Conservation (phyloP, 176 grass and related monocot genomes). For the Cenchrus fungigraminus region DNA sequence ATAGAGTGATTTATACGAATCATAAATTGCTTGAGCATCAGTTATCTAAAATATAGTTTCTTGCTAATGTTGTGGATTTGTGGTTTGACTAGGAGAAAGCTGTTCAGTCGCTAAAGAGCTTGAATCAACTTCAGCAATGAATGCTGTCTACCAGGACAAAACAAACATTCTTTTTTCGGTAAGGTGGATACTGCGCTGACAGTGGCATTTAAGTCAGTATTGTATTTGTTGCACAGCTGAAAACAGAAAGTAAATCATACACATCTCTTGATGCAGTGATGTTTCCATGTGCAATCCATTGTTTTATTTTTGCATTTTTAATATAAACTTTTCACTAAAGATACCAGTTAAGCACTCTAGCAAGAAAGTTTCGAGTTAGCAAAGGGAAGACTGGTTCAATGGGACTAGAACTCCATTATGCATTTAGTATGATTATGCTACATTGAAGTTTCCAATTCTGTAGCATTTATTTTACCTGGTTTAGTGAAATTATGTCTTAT, state of each 20-base stretch:
- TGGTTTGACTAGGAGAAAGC: conserved; percentile 82
- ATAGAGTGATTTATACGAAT: neutral
- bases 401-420: neutral
- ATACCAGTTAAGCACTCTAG: neutral
- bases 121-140: conserved; percentile 73
- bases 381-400: neutral
- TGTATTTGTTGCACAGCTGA: conserved; percentile 9
- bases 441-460: neutral
- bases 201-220: neutral
- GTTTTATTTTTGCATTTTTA: neutral
- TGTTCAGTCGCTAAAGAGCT: conserved; percentile 96
- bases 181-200: conserved; percentile 34
- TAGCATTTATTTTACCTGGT: neutral
- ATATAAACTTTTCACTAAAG: neutral
- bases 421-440: neutral
- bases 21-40: conserved; percentile 20
- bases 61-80: conserved; percentile 42
- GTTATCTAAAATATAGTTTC: conserved; percentile 8
- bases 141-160: conserved; percentile 99
- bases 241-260: conserved; percentile 8
- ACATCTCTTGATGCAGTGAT: neutral
- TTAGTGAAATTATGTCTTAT: neutral
- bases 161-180: conserved; percentile 99
- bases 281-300: neutral
- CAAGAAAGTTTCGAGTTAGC: neutral